Base-by-base conservation (phyloP, 1,139 yeast genomes). In the Suhomyces wounanorum region DNA sequence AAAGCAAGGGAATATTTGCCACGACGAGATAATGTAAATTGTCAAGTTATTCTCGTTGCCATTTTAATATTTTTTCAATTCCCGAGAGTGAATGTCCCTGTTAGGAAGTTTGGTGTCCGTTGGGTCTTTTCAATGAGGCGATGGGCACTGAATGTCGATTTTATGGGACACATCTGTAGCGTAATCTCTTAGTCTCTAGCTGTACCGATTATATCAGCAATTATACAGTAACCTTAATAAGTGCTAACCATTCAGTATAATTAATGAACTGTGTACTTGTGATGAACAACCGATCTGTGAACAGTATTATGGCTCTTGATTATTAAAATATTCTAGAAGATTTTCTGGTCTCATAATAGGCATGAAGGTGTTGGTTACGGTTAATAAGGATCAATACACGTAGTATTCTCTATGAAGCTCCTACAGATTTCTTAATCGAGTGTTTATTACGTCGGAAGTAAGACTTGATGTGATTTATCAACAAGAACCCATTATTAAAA, bases 11-110 rank as follows among this genome's bases (percentile, higher is more conserved):
- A 80, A 79, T 72, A 77, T 79, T 80, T 82, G 86, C 86, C 86
- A 82, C 86, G 86, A 73, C 85, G 85, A 72, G 79, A 70, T 78
- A 76, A 81, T 77, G 83, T 69, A 77, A 57, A 77, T 73, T 72
- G 74, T 78, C 84, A 79, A 81, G 84, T 81, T 78, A 78, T 73
- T 69, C 75, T 72, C 85, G 85, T 81, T 82, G 86, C 86, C 86
- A 82, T 81, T 77, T 78, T 56, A 58, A 59, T 58, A 62, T 60
- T 40, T 54, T 54, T 56, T 49, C 59, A 58, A 56, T 73, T 81
- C 82, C 84, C 85, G 72, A 80, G 83, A 74, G 53, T 54, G 72
- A 62, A 56, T 51, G 60, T 70, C 79, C 84, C 81, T 77, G 70
- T 71, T 72, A 80, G 86, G 86, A 82, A 82, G 85, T 82, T 82